phyloP scores from a whole-genome alignment of 345 rosid species.

The Eutrema japonicum region DNA sequence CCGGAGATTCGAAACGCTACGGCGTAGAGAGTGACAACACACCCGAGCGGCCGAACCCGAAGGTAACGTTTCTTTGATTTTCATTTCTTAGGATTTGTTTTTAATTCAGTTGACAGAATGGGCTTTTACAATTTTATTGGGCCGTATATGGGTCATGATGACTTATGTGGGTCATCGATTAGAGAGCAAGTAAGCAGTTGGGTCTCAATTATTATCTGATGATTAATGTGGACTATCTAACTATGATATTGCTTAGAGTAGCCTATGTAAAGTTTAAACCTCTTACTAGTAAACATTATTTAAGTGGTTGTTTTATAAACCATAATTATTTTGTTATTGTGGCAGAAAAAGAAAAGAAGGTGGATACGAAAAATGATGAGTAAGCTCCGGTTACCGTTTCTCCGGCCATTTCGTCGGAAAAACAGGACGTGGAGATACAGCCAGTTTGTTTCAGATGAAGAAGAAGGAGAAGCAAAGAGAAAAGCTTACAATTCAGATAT shows the following conservation, averaged over 20 bases:
- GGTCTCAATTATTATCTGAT: not conserved
- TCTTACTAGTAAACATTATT: not conserved
- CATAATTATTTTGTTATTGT: too few species aligned
- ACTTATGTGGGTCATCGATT: not conserved
- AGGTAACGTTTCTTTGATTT: slow-evolving; percentile 35
- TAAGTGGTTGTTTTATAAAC: not conserved
- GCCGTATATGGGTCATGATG: slow-evolving; percentile 10
- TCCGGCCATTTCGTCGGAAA: slow-evolving; percentile 29
- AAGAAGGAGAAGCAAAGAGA: slow-evolving; percentile 34
- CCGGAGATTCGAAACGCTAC: slow-evolving; percentile 30
- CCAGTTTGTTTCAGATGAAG: slow-evolving; percentile 37
- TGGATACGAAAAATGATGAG: slow-evolving; percentile 36
- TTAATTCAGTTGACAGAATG: not conserved
- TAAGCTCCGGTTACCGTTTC: slow-evolving; percentile 32
- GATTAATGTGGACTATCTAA: not conserved
- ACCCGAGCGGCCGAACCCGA: slow-evolving; percentile 22
- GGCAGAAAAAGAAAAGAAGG: slow-evolving; percentile 33
- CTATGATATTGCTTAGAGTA: not conserved
- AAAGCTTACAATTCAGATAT: slow-evolving; percentile 22
- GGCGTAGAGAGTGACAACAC: slow-evolving; percentile 21
- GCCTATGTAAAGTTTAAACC: not conserved
- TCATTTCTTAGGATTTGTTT: not conserved
- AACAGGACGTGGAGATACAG: slow-evolving; percentile 29
- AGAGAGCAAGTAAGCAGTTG: slow-evolving; percentile 5
- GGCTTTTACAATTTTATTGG: slow-evolving; percentile 3